These are phyloP conservation scores for Rhizopus microsporus DNA, from an alignment of 371 early-diverging fungal species.

Conservation along the genomic window DNA sequence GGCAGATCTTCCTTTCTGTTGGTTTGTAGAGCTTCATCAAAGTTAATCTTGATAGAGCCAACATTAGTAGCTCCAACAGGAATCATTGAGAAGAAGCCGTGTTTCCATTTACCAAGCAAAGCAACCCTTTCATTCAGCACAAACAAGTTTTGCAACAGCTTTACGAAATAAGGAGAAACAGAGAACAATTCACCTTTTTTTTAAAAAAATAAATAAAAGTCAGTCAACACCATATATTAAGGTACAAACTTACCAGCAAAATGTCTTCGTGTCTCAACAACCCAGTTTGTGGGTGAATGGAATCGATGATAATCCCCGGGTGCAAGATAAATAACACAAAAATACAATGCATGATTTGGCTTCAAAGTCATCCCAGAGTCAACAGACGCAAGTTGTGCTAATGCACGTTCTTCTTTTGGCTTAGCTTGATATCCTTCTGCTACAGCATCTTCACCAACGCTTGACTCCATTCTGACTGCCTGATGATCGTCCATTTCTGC, in stretches of 20 bases:
- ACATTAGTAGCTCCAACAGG: constrained; percentile 98
- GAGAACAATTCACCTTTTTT: constrained; percentile 94
- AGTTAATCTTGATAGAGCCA: constrained; percentile 90
- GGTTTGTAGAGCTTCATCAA: constrained; percentile 82
- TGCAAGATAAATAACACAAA: constrained; percentile 91
- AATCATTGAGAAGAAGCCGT: constrained; percentile 95
- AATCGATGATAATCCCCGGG: constrained; percentile 99
- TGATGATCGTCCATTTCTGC: constrained; percentile 44
- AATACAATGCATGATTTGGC: constrained; percentile 78
- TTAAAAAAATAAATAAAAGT: no score
- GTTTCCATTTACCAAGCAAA: constrained; percentile 87
- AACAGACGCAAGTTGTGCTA: constrained; percentile 28
- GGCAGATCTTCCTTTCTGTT: constrained; percentile 64
- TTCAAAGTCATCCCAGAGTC: constrained; percentile 45
- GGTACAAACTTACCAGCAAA: constrained; percentile 69
- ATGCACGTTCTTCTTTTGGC: constrained; percentile 21
- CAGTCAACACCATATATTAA: not conserved
- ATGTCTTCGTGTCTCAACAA: constrained; percentile 82
- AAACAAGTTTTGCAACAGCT: constrained; percentile 83
- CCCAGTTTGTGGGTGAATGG: constrained; percentile 97
- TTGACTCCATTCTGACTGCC: constrained; percentile 30
- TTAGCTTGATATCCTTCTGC: constrained; percentile 28
- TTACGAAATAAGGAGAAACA: constrained; percentile 90
- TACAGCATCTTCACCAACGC: constrained; percentile 48
- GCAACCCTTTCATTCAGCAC: constrained; percentile 95